A percentile compares a stretch with the other conserved stretches of the same genome.
These are phyloP conservation scores for Lanmaoa pseudosensibilis DNA, from an alignment of 768 basidiomycete species.

Conservation along the genomic window DNA sequence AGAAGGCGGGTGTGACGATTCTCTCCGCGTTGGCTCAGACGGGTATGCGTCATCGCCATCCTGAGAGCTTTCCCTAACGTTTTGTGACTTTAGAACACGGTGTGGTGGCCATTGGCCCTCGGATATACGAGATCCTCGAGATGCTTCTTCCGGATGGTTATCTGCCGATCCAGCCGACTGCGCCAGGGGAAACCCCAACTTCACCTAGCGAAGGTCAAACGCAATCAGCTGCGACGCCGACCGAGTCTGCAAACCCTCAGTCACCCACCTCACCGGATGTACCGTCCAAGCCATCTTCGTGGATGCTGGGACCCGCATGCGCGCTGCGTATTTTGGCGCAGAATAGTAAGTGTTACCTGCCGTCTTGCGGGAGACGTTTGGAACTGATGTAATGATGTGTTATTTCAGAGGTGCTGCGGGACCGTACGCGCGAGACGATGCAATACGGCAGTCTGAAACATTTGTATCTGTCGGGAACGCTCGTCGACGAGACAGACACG, in stretches of 20 bases:
- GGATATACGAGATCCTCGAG: constrained; percentile 12
- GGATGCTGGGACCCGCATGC: constrained; percentile 28
- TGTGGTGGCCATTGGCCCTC: constrained; percentile 2
- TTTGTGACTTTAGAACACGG: constrained; percentile 14
- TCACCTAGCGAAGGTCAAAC: not conserved
- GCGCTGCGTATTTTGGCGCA: constrained; percentile 23
- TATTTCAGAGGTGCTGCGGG: constrained; percentile 12
- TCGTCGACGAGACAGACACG: constrained; percentile 17
- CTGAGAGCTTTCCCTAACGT: not conserved
- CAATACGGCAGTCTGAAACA: constrained; percentile 21
- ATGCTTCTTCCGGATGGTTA: constrained; percentile 21
- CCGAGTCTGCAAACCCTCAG: not conserved
- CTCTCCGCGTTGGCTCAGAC: constrained; percentile 25
- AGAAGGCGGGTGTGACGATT: constrained; percentile 26
- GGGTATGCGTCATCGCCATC: not conserved
- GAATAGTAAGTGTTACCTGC: constrained; percentile 1
- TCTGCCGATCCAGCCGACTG: not conserved
- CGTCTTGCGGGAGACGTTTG: not conserved
- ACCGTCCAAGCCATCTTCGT: constrained; percentile 11
- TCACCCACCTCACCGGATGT: not conserved
- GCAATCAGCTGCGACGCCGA: not conserved
- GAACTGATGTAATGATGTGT: not conserved
- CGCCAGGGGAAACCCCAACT: not conserved
- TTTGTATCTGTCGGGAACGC: constrained; percentile 14
- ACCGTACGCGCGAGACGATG: not conserved